Conservation (phyloP, 169 alveolate species). For the Babesia divergens region DNA sequence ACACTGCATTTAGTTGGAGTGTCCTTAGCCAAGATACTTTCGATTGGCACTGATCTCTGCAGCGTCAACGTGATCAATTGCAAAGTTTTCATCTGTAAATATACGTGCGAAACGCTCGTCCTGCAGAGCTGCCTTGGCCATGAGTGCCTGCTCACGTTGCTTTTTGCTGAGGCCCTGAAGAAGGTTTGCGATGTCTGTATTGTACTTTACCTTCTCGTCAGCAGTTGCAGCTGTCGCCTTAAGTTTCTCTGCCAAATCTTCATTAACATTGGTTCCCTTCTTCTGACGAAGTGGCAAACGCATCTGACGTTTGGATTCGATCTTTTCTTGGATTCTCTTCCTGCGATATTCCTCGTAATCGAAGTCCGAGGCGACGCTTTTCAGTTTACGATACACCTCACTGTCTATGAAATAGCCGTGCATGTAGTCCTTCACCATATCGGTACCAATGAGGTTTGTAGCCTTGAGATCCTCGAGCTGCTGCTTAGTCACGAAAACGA, state of each 20-base stretch:
- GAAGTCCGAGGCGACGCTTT: slow-evolving; percentile 46
- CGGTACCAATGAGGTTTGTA: slow-evolving; percentile 89
- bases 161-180: slow-evolving; percentile 51
- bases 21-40: slow-evolving; percentile 1
- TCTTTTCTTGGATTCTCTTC: slow-evolving; percentile 58
- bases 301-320: slow-evolving; percentile 61
- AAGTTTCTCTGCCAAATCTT: slow-evolving; percentile 49
- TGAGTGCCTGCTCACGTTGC: slow-evolving; percentile 44
- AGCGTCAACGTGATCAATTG: slow-evolving; percentile 58
- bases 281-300: slow-evolving; percentile 55
- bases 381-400: slow-evolving; percentile 32
- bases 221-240: slow-evolving; percentile 16
- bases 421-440: slow-evolving; percentile 90
- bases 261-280: slow-evolving; percentile 44
- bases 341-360: slow-evolving; percentile 52
- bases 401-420: slow-evolving; percentile 88
- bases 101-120: slow-evolving; percentile 60
- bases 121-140: slow-evolving; percentile 57
- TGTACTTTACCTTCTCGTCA: slow-evolving; percentile 3
- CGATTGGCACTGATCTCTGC: not conserved
- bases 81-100: slow-evolving; percentile 65
- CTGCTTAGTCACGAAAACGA: slow-evolving; percentile 89
- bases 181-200: not conserved
- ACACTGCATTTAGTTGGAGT: no score
- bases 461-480: slow-evolving; percentile 91